Base-by-base conservation (phyloP, 257 asterid species). In the Capsicum rhomboideum region DNA sequence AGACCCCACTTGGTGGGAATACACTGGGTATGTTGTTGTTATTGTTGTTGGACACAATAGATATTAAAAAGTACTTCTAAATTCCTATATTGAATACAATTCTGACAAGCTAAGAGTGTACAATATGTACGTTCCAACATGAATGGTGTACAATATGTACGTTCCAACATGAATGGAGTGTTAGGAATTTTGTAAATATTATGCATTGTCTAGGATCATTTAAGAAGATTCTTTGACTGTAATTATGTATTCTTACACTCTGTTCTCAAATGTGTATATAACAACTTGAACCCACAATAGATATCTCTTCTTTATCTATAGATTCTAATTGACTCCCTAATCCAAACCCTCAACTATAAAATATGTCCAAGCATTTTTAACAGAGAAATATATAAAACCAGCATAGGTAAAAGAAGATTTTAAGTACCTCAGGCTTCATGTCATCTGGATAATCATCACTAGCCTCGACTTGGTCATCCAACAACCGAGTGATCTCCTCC, bases 381-480 rank as follows among this genome's bases (percentile, higher is more conserved):
- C 18, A 31, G 56, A 14, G 21, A 64, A 68, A 40, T 74, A 81
- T 66, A 54, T 16, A 28, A 77, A n/a, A 26, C 0, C 82, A 77
- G 63, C 42, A 13, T 14, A 28, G 82, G 26, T 16, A 26, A 75
- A 28, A 37, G 26, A 52, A 50, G 23, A 2, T 26, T 8, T 16
- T 77, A 50, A 77, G 42, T 67, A 94, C 99, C 97, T 94, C 94
- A 18, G 85, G 86, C 86, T 89, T 96, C 59, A 78, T 86, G 59
- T 90, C 97, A 78, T 88, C 94, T 58, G 88, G 80, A 68, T 92
- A 92, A 82, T 92, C 97, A 84, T 95, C 98, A 91, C 98, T 92
- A 44, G 83, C 86, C 61, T 92, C 97, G 7, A 11, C 82, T 61
- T 84, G 91, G 28, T 93, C 97, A 77, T 94, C 96, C 90, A 90